Conservation (phyloP, 257 asterid species). For the Scutellaria minor region DNA sequence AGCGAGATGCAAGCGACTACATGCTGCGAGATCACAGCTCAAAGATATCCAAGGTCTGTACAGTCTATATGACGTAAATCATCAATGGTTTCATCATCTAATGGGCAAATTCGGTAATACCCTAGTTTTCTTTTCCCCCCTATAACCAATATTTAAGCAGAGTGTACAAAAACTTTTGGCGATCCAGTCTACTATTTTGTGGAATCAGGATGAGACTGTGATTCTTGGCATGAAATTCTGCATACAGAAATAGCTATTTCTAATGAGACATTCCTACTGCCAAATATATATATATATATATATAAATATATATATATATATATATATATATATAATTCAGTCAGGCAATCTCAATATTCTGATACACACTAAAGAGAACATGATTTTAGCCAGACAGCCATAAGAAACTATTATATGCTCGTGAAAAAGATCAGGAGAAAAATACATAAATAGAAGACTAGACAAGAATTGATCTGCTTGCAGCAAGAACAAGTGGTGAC, state of each 20-base stretch:
- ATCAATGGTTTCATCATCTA: slow-evolving; percentile 18
- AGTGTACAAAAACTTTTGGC: slow-evolving; percentile 5
- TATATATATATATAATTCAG: not conserved
- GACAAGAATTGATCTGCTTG: not conserved
- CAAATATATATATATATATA: slow-evolving; percentile 5
- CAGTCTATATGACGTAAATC: slow-evolving; percentile 14
- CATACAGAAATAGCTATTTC: slow-evolving; percentile 1
- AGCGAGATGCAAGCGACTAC: slow-evolving; percentile 16
- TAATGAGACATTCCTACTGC: not conserved
- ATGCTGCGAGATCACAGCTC: slow-evolving; percentile 4
- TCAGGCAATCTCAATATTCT: slow-evolving; percentile 19
- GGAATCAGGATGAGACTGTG: slow-evolving; percentile 17
- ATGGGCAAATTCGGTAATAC: not conserved
- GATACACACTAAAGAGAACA: not conserved
- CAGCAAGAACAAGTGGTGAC: slow-evolving; percentile 25
- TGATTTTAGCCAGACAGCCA: slow-evolving; percentile 6
- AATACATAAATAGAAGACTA: slow-evolving; percentile 1
- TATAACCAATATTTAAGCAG: slow-evolving; percentile 14
- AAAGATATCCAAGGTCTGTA: slow-evolving; percentile 13
- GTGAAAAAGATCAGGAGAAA: slow-evolving; percentile 8
- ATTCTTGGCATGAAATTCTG: slow-evolving; percentile 20
- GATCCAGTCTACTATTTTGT: not conserved
- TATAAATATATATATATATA: slow-evolving; percentile 11
- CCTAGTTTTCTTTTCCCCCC: not conserved
- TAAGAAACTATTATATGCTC: slow-evolving; percentile 22